Evolutionary conservation across 2,329 filamentous ascomycete species (phyloP).

Genomic region (Pestalotiopsis sp.): DNA sequence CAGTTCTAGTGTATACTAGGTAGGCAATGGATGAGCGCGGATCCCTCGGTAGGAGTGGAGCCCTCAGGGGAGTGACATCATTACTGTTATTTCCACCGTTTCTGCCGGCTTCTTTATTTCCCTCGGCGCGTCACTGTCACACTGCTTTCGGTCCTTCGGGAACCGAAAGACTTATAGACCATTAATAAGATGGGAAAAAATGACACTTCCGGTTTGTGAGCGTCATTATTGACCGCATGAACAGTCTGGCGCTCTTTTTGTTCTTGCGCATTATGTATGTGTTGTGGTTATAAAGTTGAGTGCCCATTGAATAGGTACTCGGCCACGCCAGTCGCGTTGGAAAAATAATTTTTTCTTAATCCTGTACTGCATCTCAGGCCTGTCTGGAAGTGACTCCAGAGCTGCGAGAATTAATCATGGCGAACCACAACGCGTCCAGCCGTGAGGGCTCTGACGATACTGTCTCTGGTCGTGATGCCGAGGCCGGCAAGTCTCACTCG

Average conservation of each 20-base stretch:
- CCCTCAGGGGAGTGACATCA: too few relatives aligned
- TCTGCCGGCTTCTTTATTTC: too few relatives aligned
- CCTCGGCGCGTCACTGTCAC: too few relatives aligned
- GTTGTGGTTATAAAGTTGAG: background rate
- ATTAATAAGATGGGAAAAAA: too few relatives aligned
- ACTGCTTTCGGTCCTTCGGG: too few relatives aligned
- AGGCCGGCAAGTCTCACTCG: background rate
- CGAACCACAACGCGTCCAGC: background rate
- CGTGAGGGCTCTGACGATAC: background rate
- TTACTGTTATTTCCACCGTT: too few relatives aligned
- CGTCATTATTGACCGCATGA: background rate
- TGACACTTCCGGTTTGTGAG: background rate
- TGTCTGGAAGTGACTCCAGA: too few relatives aligned
- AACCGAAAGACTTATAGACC: too few relatives aligned
- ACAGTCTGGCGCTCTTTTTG: background rate
- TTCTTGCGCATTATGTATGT: background rate
- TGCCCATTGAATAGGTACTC: background rate
- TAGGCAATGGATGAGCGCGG: too few relatives aligned
- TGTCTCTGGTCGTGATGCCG: background rate
- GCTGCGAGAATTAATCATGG: background rate
- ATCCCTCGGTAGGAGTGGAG: too few relatives aligned
- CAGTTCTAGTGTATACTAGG: too few relatives aligned
- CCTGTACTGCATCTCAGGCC: too few relatives aligned
- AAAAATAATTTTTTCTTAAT: background rate
- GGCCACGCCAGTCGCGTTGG: background rate